Conservation (phyloP, 2,329 filamentous ascomycete species). For the Nigrospora osmanthi region DNA sequence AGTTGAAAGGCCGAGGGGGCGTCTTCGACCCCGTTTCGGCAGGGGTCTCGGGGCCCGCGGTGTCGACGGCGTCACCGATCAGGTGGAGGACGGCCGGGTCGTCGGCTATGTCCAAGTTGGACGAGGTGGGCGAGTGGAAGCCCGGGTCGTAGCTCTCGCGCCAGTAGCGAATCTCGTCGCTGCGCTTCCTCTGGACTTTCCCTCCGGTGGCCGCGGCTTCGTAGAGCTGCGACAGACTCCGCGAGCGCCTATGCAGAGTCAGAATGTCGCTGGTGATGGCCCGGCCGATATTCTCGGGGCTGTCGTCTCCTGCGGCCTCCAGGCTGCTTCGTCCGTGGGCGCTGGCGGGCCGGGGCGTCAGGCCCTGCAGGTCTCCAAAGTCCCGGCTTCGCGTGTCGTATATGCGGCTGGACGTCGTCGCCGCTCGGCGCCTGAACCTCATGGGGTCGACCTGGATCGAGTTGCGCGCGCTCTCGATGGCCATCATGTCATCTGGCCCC, state of each 20-base stretch:
- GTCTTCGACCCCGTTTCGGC: conserved; percentile 24
- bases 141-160: conserved; percentile 50
- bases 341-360: conserved; percentile 56
- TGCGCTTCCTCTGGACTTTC: conserved; percentile 39
- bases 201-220: conserved; percentile 22
- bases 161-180: conserved; percentile 59
- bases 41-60: conserved; percentile 21
- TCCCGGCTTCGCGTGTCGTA: conserved; percentile 27
- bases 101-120: conserved; percentile 29
- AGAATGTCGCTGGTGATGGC: conserved; percentile 50
- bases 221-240: conserved; percentile 49
- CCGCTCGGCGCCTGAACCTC: conserved; percentile 29
- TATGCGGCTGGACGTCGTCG: conserved; percentile 31
- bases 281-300: conserved; percentile 50
- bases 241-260: conserved; percentile 44
- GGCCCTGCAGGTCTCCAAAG: conserved; percentile 39
- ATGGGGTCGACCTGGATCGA: conserved; percentile 39
- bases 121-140: conserved; percentile 43
- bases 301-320: conserved; percentile 27
- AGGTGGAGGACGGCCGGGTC: conserved; percentile 8
- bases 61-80: conserved; percentile 11
- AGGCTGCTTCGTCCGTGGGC: conserved; percentile 42
- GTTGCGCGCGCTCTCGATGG: conserved; percentile 45
- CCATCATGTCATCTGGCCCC: conserved; percentile 45
- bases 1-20: conserved; percentile 45